Evolutionary conservation across 805 yeast genomes (phyloP).

Genomic region (Metschnikowia peoriensis): DNA sequence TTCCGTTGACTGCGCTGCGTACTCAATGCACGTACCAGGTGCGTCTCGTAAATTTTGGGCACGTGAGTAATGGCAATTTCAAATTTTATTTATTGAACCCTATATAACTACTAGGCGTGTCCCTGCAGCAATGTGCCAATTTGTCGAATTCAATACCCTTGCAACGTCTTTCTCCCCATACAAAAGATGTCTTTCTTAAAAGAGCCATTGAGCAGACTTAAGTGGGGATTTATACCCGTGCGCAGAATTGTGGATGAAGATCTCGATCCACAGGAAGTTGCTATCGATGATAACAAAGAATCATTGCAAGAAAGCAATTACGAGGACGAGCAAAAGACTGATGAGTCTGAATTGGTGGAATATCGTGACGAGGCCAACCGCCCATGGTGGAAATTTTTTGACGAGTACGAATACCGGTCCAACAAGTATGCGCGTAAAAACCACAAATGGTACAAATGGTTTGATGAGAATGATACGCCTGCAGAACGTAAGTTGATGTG

Average conservation of each 20-base stretch:
- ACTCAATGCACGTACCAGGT: too few relatives aligned
- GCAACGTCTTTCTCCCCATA: not conserved
- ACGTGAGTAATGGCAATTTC: not conserved
- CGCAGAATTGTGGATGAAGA: conserved; percentile 36
- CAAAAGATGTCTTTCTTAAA: conserved; percentile 9
- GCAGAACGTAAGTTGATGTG: conserved; percentile 28
- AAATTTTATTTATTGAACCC: not conserved
- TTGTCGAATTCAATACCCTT: not conserved
- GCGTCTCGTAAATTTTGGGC: not conserved
- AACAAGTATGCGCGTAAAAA: conserved; percentile 16
- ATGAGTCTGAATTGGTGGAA: conserved; percentile 23
- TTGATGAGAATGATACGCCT: conserved; percentile 25
- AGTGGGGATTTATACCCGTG: conserved; percentile 37
- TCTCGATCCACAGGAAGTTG: not conserved
- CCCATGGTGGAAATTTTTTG: conserved; percentile 48
- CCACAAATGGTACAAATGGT: conserved; percentile 31
- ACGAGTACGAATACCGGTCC: conserved; percentile 30
- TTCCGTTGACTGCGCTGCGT: too few relatives aligned
- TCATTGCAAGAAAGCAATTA: conserved; percentile 14
- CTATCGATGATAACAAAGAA: not conserved
- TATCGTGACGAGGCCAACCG: conserved; percentile 54
- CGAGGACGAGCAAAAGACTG: conserved; percentile 4
- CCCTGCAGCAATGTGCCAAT: not conserved
- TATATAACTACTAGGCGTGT: not conserved
- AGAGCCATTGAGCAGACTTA: conserved; percentile 19